These are phyloP conservation scores for Oryza longistaminata DNA, from an alignment of 176 grass and related monocot species.

Conservation along the genomic window DNA sequence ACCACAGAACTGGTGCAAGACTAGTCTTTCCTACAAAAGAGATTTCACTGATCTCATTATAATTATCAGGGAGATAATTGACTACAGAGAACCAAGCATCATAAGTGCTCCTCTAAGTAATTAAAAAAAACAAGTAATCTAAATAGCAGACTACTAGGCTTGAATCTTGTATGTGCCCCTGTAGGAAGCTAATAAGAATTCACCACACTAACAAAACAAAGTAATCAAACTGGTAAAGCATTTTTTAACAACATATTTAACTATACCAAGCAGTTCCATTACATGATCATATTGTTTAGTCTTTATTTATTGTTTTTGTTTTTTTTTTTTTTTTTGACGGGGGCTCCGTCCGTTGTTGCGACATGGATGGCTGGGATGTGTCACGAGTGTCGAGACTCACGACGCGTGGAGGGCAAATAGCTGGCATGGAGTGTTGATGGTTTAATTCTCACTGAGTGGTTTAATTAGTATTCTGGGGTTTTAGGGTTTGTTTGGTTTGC, in stretches of 20 bases:
- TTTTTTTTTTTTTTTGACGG: too few species aligned
- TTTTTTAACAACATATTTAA: background rate
- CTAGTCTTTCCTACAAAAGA: background rate
- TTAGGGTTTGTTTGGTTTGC: too few species aligned
- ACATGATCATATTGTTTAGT: background rate
- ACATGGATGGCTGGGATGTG: too few species aligned
- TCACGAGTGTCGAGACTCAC: too few species aligned
- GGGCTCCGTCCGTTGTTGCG: too few species aligned
- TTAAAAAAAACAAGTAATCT: background rate
- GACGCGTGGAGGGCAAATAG: too few species aligned
- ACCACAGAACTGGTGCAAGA: background rate
- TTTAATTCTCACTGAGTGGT: too few species aligned
- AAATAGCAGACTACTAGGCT: background rate
- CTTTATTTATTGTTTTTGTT: background rate
- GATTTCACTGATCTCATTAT: background rate
- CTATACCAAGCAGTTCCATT: background rate
- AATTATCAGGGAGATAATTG: background rate
- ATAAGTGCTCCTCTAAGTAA: background rate
- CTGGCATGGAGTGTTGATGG: too few species aligned
- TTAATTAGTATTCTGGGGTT: too few species aligned
- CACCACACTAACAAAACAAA: background rate
- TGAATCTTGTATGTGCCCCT: background rate
- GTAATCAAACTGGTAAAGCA: background rate
- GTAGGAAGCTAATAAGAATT: background rate
- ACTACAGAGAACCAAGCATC: background rate